Conservation (phyloP, 2,329 filamentous ascomycete genomes). For the Apiospora kogelbergensis region DNA sequence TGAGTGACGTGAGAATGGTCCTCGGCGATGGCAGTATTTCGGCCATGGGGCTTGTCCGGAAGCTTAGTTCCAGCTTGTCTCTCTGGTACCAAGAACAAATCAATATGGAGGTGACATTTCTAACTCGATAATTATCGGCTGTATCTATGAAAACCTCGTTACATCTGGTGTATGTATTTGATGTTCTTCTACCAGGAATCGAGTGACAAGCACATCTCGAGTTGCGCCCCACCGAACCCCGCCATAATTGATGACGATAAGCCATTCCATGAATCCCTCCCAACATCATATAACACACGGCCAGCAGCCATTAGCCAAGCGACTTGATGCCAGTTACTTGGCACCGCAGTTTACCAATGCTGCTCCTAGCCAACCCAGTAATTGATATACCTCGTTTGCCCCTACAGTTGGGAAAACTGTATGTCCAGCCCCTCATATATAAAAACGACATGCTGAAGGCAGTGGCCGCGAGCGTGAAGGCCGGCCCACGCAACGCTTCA, state of each 20-base stretch:
- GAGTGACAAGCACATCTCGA: constrained; percentile 12
- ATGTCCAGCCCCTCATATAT: not conserved
- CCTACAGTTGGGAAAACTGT: not conserved
- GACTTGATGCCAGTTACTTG: not conserved
- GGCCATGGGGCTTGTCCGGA: constrained; percentile 13
- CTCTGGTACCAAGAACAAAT: too few species aligned
- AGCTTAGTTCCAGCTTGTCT: not conserved
- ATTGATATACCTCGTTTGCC: too few species aligned
- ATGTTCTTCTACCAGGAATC: not conserved
- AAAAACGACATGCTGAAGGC: not conserved
- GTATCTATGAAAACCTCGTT: not conserved
- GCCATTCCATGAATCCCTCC: not conserved
- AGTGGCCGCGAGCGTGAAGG: not conserved
- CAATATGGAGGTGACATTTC: too few species aligned
- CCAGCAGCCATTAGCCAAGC: not conserved
- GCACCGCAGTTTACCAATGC: not conserved
- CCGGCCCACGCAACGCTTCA: not conserved
- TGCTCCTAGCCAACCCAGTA: not conserved
- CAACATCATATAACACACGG: not conserved
- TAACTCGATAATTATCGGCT: not conserved
- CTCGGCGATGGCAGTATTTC: constrained; percentile 38
- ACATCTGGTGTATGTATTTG: not conserved
- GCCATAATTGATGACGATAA: not conserved
- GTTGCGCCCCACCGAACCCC: not conserved
- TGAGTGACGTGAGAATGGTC: constrained; percentile 49